Base-by-base conservation (phyloP, 306 rosid genomes). In the Sicyos edulis region DNA sequence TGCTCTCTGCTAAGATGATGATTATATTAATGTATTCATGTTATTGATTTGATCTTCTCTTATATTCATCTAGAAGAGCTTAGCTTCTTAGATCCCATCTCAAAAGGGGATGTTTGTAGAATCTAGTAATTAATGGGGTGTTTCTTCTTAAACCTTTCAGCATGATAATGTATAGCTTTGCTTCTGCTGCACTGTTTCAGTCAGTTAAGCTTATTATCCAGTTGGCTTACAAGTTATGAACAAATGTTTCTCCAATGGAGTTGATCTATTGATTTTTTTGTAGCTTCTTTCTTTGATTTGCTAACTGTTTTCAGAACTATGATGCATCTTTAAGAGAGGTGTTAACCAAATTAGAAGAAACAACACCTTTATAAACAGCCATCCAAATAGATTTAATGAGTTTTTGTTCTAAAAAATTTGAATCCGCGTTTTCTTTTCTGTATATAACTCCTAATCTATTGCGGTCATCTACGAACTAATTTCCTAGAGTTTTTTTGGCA, bases 1-100 rank as follows among this genome's bases (percentile, higher is more conserved):
- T 69, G 44, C 40, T 63, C 26, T 63, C 47, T 69, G 73, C 47
- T 69, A 50, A 24, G 73, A 50, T 69, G 73, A 69, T 69, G 73
- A 51, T 50, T 69, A 71, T 69, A 71, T 71, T 37, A 10, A 34
- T 71, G 64, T 40, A 71, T 40, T 29, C 61, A 22, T 64, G 51
- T 66, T 74, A 72, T 55, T 24, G 40, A 14, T 74, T 72, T 21
- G 44, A 51, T 77, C 74, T 14, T 56, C n/a, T 59, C 17, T 6
- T 16, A 10, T 10, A 32, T 7, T 49, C 45, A 67, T 67, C 32
- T 42, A 45, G 6, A 22, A 68, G 71, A 63, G 26, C 70, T 37
- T 10, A 67, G 72, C 1, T 47, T 14, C 40, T 47, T 19, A 62
- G 69, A 44, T 37, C 72, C 53, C 56, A 68, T 69, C 73, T 24